phyloP scores from a whole-genome alignment of 73 alveolate genomes.

The Tetrahymena malaccensis region DNA sequence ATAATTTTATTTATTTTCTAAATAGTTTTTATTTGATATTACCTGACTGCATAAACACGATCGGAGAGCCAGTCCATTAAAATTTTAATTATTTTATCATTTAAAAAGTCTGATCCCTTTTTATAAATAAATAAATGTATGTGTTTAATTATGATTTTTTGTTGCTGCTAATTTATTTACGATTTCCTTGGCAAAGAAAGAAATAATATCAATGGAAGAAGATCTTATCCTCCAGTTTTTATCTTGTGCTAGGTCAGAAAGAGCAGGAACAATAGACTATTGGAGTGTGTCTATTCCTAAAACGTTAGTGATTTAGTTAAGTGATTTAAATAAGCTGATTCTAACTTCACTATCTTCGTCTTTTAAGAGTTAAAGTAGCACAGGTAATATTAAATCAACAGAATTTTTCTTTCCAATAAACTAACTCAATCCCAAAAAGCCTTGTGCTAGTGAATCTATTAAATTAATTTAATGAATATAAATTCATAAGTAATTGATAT shows the following conservation, averaged over 20 bases:
- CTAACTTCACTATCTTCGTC: slow-evolving; percentile 41
- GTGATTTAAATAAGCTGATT: slow-evolving; percentile 29
- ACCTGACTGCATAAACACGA: slow-evolving; percentile 32
- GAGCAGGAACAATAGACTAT: slow-evolving; percentile 26
- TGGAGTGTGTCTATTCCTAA: slow-evolving; percentile 31
- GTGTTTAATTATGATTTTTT: neutral
- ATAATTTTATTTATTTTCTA: neutral
- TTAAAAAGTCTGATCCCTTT: slow-evolving; percentile 22
- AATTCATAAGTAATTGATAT: too few species aligned
- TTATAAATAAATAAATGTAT: neutral
- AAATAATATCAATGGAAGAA: slow-evolving; percentile 29
- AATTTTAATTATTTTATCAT: slow-evolving; percentile 23
- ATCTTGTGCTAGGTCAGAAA: slow-evolving; percentile 40
- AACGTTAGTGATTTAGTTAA: slow-evolving; percentile 27
- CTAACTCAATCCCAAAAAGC: slow-evolving; percentile 23
- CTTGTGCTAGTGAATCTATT: slow-evolving; percentile 35
- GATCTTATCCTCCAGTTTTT: slow-evolving; percentile 43
- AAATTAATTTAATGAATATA: neutral
- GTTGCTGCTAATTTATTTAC: neutral
- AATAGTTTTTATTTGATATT: neutral
- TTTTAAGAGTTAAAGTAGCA: slow-evolving; percentile 11
- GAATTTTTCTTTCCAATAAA: slow-evolving; percentile 33
- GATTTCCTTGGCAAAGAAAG: slow-evolving; percentile 37
- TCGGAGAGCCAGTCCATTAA: slow-evolving; percentile 40
- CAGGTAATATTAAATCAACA: slow-evolving; percentile 20